Conservation (phyloP, 768 basidiomycete species). For the Pulveroboletus sp. region DNA sequence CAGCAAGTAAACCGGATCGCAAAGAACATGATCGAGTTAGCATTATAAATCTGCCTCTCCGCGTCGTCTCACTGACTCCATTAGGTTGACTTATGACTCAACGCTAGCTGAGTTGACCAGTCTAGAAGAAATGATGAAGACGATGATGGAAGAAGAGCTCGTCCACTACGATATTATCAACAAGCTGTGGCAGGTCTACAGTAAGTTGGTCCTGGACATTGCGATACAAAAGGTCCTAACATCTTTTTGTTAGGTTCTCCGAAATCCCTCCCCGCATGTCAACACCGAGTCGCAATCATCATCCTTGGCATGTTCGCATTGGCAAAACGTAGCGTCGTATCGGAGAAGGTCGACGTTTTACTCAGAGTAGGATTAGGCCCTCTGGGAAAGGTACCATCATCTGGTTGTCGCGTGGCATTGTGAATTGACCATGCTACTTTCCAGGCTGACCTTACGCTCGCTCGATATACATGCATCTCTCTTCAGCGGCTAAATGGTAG, state of each 20-base stretch:
- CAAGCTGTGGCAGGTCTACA: slow-evolving; percentile 96
- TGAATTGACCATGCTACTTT: background rate
- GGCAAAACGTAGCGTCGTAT: slow-evolving; percentile 72
- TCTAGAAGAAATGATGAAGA: slow-evolving; percentile 93
- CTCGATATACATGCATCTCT: slow-evolving; percentile 90
- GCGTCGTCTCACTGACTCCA: background rate
- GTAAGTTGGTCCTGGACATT: slow-evolving; percentile 41
- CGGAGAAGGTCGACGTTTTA: slow-evolving; percentile 78
- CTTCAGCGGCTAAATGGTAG: slow-evolving; percentile 90
- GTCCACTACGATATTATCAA: slow-evolving; percentile 81
- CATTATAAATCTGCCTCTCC: background rate
- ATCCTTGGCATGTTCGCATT: slow-evolving; percentile 96
- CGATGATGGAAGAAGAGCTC: slow-evolving; percentile 87
- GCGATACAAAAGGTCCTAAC: background rate
- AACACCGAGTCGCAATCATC: slow-evolving; percentile 92
- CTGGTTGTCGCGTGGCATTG: background rate
- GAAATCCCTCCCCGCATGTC: slow-evolving; percentile 68
- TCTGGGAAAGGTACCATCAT: slow-evolving; percentile 62
- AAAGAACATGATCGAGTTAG: slow-evolving; percentile 95
- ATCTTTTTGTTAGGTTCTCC: slow-evolving; percentile 52
- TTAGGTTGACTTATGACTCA: slow-evolving; percentile 83
- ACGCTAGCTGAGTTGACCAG: slow-evolving; percentile 94
- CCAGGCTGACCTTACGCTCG: slow-evolving; percentile 83
- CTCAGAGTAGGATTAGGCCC: slow-evolving; percentile 83
- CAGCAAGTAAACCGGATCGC: slow-evolving; percentile 88